Percentiles rank a stretch among this genome's conserved stretches.
Evolutionary conservation across 2,329 filamentous ascomycete species (phyloP).

Genomic region (Ascomycota sp.): DNA sequence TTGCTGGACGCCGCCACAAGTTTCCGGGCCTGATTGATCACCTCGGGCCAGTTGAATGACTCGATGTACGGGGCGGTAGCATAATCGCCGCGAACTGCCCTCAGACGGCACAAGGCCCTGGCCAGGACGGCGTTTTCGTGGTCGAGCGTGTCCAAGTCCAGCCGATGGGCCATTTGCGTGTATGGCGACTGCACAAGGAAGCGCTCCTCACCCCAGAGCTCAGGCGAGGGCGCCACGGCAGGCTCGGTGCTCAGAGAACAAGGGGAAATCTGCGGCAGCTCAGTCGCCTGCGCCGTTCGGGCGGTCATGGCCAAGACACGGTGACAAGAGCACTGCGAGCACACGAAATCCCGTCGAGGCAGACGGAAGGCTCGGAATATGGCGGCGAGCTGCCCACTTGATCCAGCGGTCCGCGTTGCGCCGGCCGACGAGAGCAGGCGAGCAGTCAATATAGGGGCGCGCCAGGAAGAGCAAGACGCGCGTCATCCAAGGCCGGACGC

Average conservation of each 20-base stretch:
- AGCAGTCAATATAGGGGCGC: too few relatives aligned
- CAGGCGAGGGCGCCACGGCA: conserved; percentile 7
- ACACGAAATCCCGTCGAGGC: too few relatives aligned
- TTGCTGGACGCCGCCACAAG: conserved; percentile 23
- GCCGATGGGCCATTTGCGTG: conserved; percentile 42
- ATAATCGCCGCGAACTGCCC: conserved; percentile 44
- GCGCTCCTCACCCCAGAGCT: conserved; percentile 5
- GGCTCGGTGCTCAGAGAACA: too few relatives aligned
- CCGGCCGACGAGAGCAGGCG: too few relatives aligned
- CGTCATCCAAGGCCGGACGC: too few relatives aligned
- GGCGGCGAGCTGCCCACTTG: too few relatives aligned
- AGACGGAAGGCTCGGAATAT: too few relatives aligned
- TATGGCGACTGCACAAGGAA: conserved; percentile 54
- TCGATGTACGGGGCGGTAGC: conserved; percentile 50
- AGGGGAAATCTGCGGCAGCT: conserved; percentile 5
- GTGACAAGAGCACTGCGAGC: too few relatives aligned
- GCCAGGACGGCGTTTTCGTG: conserved; percentile 46
- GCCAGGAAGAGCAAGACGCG: too few relatives aligned
- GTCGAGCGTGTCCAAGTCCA: conserved; percentile 47
- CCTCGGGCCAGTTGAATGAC: conserved; percentile 53
- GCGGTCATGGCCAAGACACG: conserved; percentile 8
- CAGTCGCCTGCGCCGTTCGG: conserved; percentile 6
- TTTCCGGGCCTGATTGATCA: conserved; percentile 33
- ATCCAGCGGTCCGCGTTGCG: too few relatives aligned
- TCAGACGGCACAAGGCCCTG: conserved; percentile 42